These are phyloP conservation scores for Alternaria metachromatica DNA, from an alignment of 2,329 filamentous ascomycete species.

Conservation along the genomic window DNA sequence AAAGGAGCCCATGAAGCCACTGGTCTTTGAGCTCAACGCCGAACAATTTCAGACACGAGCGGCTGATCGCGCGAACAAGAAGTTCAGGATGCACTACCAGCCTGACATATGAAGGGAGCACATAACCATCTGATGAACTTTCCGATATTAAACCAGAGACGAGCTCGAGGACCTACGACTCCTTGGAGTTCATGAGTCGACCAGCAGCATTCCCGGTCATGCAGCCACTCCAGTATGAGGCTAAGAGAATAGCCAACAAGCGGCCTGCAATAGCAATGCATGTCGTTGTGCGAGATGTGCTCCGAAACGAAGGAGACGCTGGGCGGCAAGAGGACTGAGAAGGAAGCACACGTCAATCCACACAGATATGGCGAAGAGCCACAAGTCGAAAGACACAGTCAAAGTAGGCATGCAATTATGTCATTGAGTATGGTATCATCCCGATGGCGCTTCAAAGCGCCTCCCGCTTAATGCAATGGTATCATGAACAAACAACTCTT, in stretches of 20 bases:
- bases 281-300: not conserved
- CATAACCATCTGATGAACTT: not conserved
- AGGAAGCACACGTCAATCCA: not conserved
- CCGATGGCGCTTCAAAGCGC: constrained; percentile 11
- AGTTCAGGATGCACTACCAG: constrained; percentile 86
- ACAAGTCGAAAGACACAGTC: not conserved
- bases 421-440: constrained; percentile 16
- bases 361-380: not conserved
- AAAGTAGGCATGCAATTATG: not conserved
- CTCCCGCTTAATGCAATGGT: constrained; percentile 25
- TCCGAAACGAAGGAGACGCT: not conserved
- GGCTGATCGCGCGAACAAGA: constrained; percentile 84
- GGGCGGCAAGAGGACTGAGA: not conserved
- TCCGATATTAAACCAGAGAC: not conserved
- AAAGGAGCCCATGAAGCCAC: constrained; percentile 48
- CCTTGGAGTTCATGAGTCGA: not conserved
- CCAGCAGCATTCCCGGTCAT: too few relatives aligned
- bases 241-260: too few relatives aligned
- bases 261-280: not conserved
- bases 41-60: constrained; percentile 85
- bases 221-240: not conserved
- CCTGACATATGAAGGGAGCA: constrained; percentile 68
- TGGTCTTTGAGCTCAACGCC: constrained; percentile 86
- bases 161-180: not conserved
- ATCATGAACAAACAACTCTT: constrained; percentile 10